Percentiles rank a stretch among this genome's conserved stretches.
Conservation (phyloP, 768 basidiomycete genomes). For the Mycena haematopus region DNA sequence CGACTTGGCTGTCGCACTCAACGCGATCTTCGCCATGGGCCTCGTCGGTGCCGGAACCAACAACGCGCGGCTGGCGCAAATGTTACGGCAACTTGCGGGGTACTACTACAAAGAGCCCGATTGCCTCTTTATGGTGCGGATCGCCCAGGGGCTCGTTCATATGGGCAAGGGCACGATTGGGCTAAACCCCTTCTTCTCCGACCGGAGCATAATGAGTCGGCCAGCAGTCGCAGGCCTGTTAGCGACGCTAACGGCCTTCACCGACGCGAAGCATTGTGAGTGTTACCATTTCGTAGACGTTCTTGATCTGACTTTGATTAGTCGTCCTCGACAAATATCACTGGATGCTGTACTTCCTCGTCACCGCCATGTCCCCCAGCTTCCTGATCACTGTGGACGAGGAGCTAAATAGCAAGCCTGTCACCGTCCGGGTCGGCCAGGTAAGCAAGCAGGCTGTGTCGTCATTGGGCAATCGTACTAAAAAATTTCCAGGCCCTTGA, state of each 20-base stretch:
- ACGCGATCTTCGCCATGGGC: slow-evolving; percentile 99
- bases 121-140: slow-evolving; percentile 93
- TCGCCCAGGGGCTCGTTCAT: slow-evolving; percentile 96
- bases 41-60: slow-evolving; percentile 97
- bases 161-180: slow-evolving; percentile 99
- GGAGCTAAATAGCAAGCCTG: slow-evolving; percentile 81
- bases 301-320: slow-evolving; percentile 37
- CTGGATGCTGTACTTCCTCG: slow-evolving; percentile 99
- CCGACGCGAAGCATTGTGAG: slow-evolving; percentile 74
- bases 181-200: slow-evolving; percentile 95
- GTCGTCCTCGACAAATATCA: slow-evolving; percentile 96
- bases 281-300: neutral
- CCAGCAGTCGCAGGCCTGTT: slow-evolving; percentile 90
- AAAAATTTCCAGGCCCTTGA: slow-evolving; percentile 81
- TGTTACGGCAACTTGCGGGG: slow-evolving; percentile 94
- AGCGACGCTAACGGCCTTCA: slow-evolving; percentile 89
- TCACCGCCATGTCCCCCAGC: slow-evolving; percentile 96
- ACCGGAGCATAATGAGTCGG: slow-evolving; percentile 87
- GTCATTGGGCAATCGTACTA: neutral
- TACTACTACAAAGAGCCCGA: slow-evolving; percentile 98
- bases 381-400: slow-evolving; percentile 98
- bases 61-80: slow-evolving; percentile 95
- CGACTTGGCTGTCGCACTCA: slow-evolving; percentile 94
- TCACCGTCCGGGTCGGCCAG: slow-evolving; percentile 96
- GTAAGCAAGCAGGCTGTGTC: slow-evolving; percentile 44